Evolutionary conservation across 148 eudicot genomes (phyloP), one percentile per base, ranked within the genome.

Genomic region (Fagopyrum homotropicum): DNA sequence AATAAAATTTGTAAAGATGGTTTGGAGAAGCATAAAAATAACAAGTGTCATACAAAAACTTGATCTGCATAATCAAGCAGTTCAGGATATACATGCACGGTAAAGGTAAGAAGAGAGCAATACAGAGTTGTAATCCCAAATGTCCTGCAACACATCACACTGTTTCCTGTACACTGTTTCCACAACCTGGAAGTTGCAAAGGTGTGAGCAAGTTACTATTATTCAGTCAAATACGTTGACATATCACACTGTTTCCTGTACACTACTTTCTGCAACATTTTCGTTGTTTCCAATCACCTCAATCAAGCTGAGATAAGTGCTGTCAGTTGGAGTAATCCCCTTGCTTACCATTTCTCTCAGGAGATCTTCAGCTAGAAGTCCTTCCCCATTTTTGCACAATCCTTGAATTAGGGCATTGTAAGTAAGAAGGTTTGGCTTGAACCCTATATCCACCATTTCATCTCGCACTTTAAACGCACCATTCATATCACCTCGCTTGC

Each of bases 21-120:
- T 9, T 60, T 64, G 66, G n/a, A 44, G 15, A 51, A 76, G 78
- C 55, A 35, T 72, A 29, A 81, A 22, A 61, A 61, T 61, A 22
- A 15, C 14, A 9, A 26, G 72, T 44, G 72, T 1, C 75, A 76
- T 84, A 92, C 99, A 96, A 95, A 81, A 83, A 95, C 93, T 85
- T 90, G 96, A 86, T 95, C 97, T 50, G 95, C 96, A 75, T 92
- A 95, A 88, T 95, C 99, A 80, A 95, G 96, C 69, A 97, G 89
- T 35, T 95, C 97, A 40, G 97, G 92, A 72, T 95, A 97, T 51
- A 95, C 97, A 72, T 95, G 93, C 75, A 95, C 83, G 50, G 97
- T 89, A 81, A 95, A 95, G 76, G 92, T 95, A 76, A 92, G 90
- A 22, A 95, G 97, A 75, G 99, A 95, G 47, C 96, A 88, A 79